Evolutionary conservation across 2,329 filamentous ascomycete genomes (phyloP), one percentile per base, ranked within the genome.

Genomic region (Pseudodiploospora longispora): DNA sequence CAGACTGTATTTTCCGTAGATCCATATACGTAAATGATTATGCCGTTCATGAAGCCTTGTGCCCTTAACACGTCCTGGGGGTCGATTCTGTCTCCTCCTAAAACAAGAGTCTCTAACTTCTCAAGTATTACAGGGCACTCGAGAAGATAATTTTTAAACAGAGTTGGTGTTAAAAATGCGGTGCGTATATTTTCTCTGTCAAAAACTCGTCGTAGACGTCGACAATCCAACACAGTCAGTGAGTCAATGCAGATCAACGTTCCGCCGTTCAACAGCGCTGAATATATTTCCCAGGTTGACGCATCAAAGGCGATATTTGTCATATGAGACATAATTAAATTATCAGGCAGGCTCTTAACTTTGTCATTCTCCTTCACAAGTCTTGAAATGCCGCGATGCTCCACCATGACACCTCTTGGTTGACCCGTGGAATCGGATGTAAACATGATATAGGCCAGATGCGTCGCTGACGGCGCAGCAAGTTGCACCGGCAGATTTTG

Each of bases 351-450:
- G 32, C n/a, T 7, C 7, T 34, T 8, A 34, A 34, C n/a, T n/a
- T 8, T 34, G n/a, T n/a, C n/a, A 34, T 7, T 8, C n/a, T 34
- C 8, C n/a, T 34, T 34, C 32, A n/a, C 32, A 8, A 34, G 32
- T n/a, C 46, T 29, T 6, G 45, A 6, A 12, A 50, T 41, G 30
- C 41, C 27, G 30, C 45, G 45, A 40, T 50, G 48, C 40, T 50
- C 46, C 40, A 55, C 36, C 42, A 72, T 64, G 27, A 74, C 69
- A 36, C 71, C 71, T 57, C 74, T 74, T 5, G 71, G 71, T 32
- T 59, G 58, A 7, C 71, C 71, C 1, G 71, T 74, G n/a, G 68
- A 72, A 12, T 71, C 71, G n/a, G 70, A 73, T 30, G 71, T 74
- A 52, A 73, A 74, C 55, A 74, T 71, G 50, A 73, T 69, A 28